Evolutionary conservation across 2,329 filamentous ascomycete species (phyloP).

Genomic region (Arthrobotrys megalospora): DNA sequence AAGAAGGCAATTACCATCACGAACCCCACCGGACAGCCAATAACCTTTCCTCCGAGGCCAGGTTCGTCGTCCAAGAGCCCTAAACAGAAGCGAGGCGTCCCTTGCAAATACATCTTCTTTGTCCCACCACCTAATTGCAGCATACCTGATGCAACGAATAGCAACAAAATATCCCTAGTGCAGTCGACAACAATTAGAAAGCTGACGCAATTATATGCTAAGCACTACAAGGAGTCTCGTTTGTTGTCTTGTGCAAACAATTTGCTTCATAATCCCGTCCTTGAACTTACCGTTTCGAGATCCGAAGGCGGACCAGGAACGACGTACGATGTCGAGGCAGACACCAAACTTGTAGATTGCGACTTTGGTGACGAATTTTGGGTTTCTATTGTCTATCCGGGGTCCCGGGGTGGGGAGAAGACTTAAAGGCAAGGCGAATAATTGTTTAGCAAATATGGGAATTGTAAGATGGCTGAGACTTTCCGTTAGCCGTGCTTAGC

Average conservation of each 20-base stretch:
- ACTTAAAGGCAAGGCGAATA: not conserved
- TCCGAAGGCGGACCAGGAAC: slow-evolving; percentile 21
- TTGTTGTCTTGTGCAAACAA: slow-evolving; percentile 13
- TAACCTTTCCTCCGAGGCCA: not conserved
- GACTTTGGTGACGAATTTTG: slow-evolving; percentile 39
- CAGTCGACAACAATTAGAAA: slow-evolving; percentile 30
- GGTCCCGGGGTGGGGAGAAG: not conserved
- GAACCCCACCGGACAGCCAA: not conserved
- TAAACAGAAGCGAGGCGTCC: not conserved
- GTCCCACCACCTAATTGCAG: slow-evolving; percentile 13
- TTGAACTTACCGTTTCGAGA: slow-evolving; percentile 33
- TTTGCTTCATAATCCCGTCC: not conserved
- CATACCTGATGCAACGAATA: not conserved
- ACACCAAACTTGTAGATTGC: slow-evolving; percentile 29
- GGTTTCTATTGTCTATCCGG: slow-evolving; percentile 34
- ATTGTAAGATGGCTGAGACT: too few species aligned
- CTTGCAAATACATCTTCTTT: slow-evolving; percentile 13
- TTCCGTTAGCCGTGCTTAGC: too few species aligned
- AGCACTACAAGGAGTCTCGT: slow-evolving; percentile 11
- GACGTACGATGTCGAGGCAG: slow-evolving; percentile 5
- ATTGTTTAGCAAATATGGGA: too few species aligned
- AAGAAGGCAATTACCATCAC: slow-evolving; percentile 7
- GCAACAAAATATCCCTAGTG: slow-evolving; percentile 33
- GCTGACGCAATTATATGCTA: slow-evolving; percentile 27
- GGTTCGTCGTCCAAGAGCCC: not conserved